Conservation (phyloP, 2,329 filamentous ascomycete species). For the Aspergillus fijiensis region DNA sequence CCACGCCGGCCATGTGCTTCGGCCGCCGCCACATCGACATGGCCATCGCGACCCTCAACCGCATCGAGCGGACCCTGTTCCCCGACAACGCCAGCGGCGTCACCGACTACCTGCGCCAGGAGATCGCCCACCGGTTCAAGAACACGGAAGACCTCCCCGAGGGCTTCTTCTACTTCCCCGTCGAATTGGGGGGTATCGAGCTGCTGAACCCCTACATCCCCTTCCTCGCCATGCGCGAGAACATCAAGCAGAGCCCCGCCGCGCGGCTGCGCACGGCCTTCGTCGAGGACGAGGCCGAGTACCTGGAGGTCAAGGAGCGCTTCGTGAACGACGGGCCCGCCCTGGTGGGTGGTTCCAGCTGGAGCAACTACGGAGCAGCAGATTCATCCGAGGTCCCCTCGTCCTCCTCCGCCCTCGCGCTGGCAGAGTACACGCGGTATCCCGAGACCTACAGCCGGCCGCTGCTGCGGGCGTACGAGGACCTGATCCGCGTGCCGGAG, state of each 20-base stretch:
- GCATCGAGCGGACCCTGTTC: constrained; percentile 56
- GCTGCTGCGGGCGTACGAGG: constrained; percentile 33
- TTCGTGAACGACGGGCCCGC: constrained; percentile 30
- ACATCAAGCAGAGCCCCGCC: constrained; percentile 38
- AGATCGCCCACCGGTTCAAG: constrained; percentile 53
- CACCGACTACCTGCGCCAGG: constrained; percentile 55
- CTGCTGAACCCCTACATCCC: constrained; percentile 53
- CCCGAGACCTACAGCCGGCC: constrained; percentile 34
- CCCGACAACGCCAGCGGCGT: constrained; percentile 48
- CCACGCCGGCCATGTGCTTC: constrained; percentile 55
- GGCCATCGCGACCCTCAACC: constrained; percentile 53
- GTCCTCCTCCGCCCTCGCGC: constrained; percentile 25
- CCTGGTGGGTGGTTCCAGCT: neutral
- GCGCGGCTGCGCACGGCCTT: constrained; percentile 34
- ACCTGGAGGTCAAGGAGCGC: constrained; percentile 45
- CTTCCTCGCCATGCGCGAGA: constrained; percentile 49
- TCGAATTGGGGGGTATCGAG: constrained; percentile 52
- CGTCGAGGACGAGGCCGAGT: constrained; percentile 54
- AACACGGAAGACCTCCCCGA: constrained; percentile 49
- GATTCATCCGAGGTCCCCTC: constrained; percentile 12
- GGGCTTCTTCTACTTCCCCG: constrained; percentile 55
- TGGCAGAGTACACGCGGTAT: constrained; percentile 41
- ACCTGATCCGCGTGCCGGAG: constrained; percentile 33
- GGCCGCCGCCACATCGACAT: constrained; percentile 57
- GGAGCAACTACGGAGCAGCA: neutral